A percentile compares a stretch with the other conserved stretches of the same genome.
phyloP scores from a whole-genome alignment of 2,329 filamentous ascomycete species.

The Cladosporium colombiae region DNA sequence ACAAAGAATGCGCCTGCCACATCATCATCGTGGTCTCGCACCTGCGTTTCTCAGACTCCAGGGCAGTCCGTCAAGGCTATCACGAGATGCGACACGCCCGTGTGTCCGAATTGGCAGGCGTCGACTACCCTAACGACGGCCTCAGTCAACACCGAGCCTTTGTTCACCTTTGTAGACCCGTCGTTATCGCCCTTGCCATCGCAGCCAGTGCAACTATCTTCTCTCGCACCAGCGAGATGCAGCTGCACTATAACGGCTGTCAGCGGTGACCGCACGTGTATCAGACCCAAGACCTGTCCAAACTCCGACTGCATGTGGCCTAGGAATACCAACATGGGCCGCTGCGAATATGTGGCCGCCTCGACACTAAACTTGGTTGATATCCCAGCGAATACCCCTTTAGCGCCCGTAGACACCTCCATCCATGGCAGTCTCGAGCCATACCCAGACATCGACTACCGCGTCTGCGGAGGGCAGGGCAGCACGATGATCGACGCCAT shows the following conservation, averaged over 20 bases:
- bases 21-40: not conserved
- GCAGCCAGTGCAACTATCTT: not conserved
- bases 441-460: not conserved
- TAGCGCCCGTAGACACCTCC: not conserved
- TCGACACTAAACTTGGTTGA: not conserved
- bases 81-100: not conserved
- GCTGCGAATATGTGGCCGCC: not conserved
- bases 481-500: not conserved
- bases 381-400: not conserved
- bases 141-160: not conserved
- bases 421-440: not conserved
- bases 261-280: not conserved
- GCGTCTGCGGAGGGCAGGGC: not conserved
- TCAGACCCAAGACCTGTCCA: not conserved
- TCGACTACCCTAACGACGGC: not conserved
- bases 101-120: slow-evolving; percentile 6
- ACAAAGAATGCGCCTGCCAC: too few species aligned
- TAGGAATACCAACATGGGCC: not conserved
- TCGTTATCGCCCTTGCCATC: not conserved
- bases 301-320: not conserved
- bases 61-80: not conserved
- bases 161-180: not conserved
- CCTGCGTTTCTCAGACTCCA: not conserved
- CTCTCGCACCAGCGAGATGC: not conserved
- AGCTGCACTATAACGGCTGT: not conserved